Percentiles rank a stretch among this genome's conserved stretches.
These are phyloP conservation scores for Verticillium klebahnii DNA, from an alignment of 2,329 filamentous ascomycete species.

Conservation along the genomic window DNA sequence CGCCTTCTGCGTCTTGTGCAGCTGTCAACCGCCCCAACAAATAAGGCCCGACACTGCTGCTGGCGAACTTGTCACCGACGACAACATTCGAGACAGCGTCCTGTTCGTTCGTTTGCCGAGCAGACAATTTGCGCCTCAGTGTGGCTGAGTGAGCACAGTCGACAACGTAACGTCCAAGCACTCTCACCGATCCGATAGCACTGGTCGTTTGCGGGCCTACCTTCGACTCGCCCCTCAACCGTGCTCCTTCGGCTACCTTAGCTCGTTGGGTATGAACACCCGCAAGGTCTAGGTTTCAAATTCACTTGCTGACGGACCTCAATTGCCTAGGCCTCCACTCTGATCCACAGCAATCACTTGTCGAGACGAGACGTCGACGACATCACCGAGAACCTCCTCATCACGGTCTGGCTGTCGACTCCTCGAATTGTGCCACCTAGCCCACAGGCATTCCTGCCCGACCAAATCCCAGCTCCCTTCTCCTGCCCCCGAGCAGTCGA, in stretches of 20 bases:
- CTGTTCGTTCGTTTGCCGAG: background rate
- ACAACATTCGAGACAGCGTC: background rate
- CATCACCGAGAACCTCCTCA: background rate
- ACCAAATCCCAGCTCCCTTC: background rate
- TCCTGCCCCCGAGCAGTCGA: slow-evolving; percentile 3
- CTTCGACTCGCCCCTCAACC: background rate
- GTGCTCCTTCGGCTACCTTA: background rate
- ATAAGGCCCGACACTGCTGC: background rate
- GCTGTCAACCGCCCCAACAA: background rate
- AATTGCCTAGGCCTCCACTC: background rate
- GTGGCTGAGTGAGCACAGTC: background rate
- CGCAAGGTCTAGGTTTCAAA: background rate
- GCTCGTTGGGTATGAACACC: background rate
- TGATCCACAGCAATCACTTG: background rate
- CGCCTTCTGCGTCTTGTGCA: background rate
- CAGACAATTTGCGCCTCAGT: background rate
- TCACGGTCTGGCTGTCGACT: background rate
- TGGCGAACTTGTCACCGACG: background rate
- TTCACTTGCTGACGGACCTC: background rate
- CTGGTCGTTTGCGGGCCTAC: background rate
- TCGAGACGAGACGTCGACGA: background rate
- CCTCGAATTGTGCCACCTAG: background rate
- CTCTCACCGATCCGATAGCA: background rate
- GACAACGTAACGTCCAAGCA: background rate
- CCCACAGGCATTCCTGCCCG: background rate